Evolutionary conservation across 108 stramenopile species (phyloP), one percentile per base, ranked within the genome.

Genomic region (Aurantiochytrium sp.): DNA sequence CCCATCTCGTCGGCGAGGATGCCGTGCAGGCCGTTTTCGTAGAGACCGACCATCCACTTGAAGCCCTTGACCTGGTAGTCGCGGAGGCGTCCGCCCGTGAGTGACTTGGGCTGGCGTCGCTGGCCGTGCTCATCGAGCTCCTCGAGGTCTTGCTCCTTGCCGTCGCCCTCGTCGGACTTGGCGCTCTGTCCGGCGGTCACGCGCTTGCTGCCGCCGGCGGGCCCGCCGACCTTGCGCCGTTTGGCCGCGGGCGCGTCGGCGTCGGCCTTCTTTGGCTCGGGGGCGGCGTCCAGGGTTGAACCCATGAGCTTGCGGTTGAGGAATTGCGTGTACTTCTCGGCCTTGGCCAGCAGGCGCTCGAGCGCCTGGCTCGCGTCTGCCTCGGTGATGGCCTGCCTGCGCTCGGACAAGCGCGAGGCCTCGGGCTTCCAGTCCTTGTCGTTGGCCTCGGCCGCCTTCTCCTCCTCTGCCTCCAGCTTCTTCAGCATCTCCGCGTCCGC

Each of bases 1-100:
- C 92, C 95, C 97, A 98, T 98, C 92, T 98, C 99, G 93, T 99
- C 99, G 2, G 98, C 99, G 69, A 99, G 89, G 68, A 99, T 99
- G 27, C 99, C 99, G 89, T 94, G 95, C 42, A 99, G 96, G 8
- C 98, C 97, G 92, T 98, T 98, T 91, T 98, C 96, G 89, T 95
- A 98, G 55, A 99, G 93, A n/a, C 94, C 94, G 4, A 96, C 95
- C 69, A 99, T 91, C 98, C 98, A 99, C 31, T 90, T 55, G 22
- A 93, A 45, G 4, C 94, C 94, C 59, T 94, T 93, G 87, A 94
- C 81, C 88, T 94, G 97, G 89, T 88, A 98, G 24, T 52, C 54
- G 90, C 91, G 91, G 30, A 93, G 89, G 4, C 54, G 55, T 3
- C 93, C 93, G 4, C 90, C 90, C 55, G 45, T 52, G 42, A 93